Conservation (phyloP, 164 flowering plant species). For the Paratinospora sagittata region DNA sequence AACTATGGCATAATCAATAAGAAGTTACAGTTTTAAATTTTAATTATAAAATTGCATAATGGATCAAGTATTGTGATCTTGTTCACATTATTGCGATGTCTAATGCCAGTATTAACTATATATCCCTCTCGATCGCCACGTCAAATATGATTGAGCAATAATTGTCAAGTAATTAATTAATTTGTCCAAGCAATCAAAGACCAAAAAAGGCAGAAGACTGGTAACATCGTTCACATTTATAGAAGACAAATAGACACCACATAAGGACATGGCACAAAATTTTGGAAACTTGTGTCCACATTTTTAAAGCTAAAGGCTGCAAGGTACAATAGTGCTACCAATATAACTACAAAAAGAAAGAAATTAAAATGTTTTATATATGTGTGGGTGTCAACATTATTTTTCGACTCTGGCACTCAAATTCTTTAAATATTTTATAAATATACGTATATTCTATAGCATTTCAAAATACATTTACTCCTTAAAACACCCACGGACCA, state of each 20-base stretch:
- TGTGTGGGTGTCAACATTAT: no score
- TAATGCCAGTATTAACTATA: neutral
- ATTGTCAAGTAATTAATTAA: constrained; percentile 1
- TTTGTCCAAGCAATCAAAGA: neutral
- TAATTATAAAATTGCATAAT: no score
- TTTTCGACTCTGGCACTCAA: no score
- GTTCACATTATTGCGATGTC: no score
- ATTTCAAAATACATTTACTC: no score
- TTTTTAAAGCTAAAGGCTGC: constrained; percentile 1
- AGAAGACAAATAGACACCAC: constrained; percentile 6
- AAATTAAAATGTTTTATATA: neutral
- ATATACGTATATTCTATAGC: no score
- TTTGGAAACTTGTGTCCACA: constrained; percentile 9
- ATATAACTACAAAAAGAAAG: neutral
- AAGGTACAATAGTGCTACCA: neutral
- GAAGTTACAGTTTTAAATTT: no score
- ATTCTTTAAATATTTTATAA: no score
- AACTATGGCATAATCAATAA: no score
- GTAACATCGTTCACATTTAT: constrained; percentile 3
- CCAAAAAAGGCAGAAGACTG: neutral
- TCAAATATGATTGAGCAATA: neutral
- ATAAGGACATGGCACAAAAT: constrained; percentile 11
- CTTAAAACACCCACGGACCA: no score
- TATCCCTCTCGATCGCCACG: neutral
- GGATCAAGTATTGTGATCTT: no score